Evolutionary conservation across 1,284 basidiomycete genomes (phyloP), one percentile per base, ranked within the genome.

Genomic region (Irpex sp.): DNA sequence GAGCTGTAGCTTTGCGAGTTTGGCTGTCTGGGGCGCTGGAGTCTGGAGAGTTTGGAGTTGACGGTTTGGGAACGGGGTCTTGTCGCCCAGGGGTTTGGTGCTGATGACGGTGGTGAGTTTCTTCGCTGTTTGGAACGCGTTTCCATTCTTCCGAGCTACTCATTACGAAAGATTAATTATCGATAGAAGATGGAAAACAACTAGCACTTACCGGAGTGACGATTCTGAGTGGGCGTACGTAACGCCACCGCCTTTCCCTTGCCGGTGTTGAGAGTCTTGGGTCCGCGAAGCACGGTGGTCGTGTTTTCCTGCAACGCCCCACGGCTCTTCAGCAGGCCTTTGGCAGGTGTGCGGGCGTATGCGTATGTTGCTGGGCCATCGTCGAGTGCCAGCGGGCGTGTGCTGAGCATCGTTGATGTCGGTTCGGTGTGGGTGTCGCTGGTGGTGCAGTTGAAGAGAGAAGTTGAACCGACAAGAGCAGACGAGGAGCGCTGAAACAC

Each of bases 61-160:
- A 36, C 88, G 85, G 71, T 91, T 91, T 5, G 79, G 79, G 64
- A 80, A 81, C 3, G 82, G 82, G 0, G 83, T 85, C 71, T 83
- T 85, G 72, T 85, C 83, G 26, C 73, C 80, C 5, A 91, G 78
- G 2, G 87, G 86, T 26, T 82, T 81, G 17, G 75, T 63, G 51
- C 66, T 57, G 4, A 69, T 66, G 19, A 26, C 21, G 21, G 21
- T 26, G 21, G 21, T 26, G 21, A 26, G 21, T 26, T 26, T n/a
- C n/a, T n/a, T n/a, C n/a, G n/a, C n/a, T n/a, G n/a, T 26, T 26
- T 26, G 21, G 1, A 26, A 26, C 1, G 2, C 3, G 21, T 26
- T 26, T 26, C 21, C 21, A 26, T 26, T 26, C 21, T 26, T 26
- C 21, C 21, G 21, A 26, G 21, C 21, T 26, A n/a, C n/a, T n/a